Percentiles rank a stretch among this genome's conserved stretches.
These are phyloP conservation scores for Eucalyptus urophylla DNA, from an alignment of 345 rosid species.

Conservation along the genomic window DNA sequence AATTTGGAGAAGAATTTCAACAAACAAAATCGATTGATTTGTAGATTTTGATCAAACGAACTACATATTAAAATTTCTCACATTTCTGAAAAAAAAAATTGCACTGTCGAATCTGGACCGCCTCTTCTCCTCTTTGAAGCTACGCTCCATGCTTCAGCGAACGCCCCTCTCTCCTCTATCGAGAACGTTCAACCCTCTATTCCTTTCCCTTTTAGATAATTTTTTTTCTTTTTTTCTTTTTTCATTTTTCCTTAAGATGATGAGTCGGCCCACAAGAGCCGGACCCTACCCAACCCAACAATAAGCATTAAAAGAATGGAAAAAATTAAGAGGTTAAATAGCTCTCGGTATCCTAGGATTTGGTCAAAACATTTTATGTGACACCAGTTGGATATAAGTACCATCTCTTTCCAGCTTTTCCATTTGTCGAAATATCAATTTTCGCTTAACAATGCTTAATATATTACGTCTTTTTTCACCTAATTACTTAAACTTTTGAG, in stretches of 20 bases:
- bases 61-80: background rate
- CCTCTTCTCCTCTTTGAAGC: background rate
- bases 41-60: background rate
- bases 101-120: background rate
- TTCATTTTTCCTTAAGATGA: background rate
- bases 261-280: background rate
- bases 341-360: background rate
- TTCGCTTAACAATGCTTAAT: background rate
- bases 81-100: background rate
- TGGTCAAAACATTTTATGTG: background rate
- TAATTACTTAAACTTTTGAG: background rate
- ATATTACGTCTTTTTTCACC: background rate
- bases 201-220: background rate
- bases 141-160: background rate
- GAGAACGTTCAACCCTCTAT: background rate
- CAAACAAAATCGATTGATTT: background rate
- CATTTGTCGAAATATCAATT: background rate
- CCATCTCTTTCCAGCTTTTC: background rate
- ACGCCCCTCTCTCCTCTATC: background rate
- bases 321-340: background rate
- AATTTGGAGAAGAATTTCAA: background rate
- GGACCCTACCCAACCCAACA: background rate
- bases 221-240: no score
- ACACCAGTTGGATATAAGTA: background rate
- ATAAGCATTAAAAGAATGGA: background rate